Base-by-base conservation (phyloP, 2,329 filamentous ascomycete species). In the Penicillium thymicola region DNA sequence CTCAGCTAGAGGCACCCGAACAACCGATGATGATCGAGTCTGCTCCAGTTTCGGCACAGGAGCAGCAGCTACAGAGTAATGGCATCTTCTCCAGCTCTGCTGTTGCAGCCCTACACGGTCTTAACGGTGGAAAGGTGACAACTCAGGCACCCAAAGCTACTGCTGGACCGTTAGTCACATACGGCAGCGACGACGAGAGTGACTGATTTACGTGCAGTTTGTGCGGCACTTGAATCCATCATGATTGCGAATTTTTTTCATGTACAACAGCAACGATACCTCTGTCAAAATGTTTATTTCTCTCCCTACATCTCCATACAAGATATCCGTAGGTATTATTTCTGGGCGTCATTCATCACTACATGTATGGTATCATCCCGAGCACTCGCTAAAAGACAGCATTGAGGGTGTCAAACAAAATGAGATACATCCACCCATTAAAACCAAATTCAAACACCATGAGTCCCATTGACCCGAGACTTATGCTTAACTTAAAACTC, bases 181-280 rank as follows among this genome's bases (percentile, higher is more conserved):
- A 99, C 69, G 92, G 87, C 54, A 97, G 90, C 72, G 92, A 96
- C 75, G 89, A 92, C 70, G 92, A 96, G 59, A 89, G 83, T 62
- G 84, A 87, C 62, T 79, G 66, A 73, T 59, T 57, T 58, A 52
- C 23, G 37, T 32, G 25, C 28, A 40, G 30, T 44, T 55, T 58
- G 28, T 28, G 16, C 11, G 37, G 14, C 27, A 51, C 23, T 14
- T 55, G 45, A 37, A 45, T 52, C 30, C 23, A 58, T 63, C 56
- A 59, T 53, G 58, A 61, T 51, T 38, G 36, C 34, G 43, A 50
- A 25, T 51, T 57, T 55, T 55, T 55, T 58, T 55, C 59, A 60
- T 72, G 70, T 71, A 73, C 61, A 68, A 69, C 71, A 71, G 53
- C 49, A 67, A 59, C 66, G 70, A 71, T 72, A 70, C 69, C 70